These are phyloP conservation scores for Colletotrichum theobromicola DNA, from an alignment of 2,329 filamentous ascomycete species.

Conservation along the genomic window DNA sequence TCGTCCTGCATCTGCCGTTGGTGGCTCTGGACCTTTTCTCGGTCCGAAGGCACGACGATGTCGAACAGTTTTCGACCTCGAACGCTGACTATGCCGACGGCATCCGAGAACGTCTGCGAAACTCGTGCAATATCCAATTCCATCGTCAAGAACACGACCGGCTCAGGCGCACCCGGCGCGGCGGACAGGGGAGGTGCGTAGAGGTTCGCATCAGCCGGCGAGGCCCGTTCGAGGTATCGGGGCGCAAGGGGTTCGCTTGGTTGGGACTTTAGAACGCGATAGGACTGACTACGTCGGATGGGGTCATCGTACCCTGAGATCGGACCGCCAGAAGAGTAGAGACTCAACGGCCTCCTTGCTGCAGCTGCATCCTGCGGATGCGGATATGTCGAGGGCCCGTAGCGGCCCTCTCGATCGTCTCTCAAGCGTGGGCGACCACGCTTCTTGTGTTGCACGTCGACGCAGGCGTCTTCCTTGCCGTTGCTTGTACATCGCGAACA, in stretches of 20 bases:
- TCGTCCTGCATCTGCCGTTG: slow-evolving; percentile 62
- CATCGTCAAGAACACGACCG: slow-evolving; percentile 62
- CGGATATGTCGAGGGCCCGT: slow-evolving; percentile 55
- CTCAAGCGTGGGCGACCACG: slow-evolving; percentile 78
- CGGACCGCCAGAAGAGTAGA: slow-evolving; percentile 52
- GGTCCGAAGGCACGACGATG: slow-evolving; percentile 56
- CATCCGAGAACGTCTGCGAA: slow-evolving; percentile 60
- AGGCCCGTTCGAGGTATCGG: slow-evolving; percentile 56
- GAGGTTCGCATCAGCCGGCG: slow-evolving; percentile 53
- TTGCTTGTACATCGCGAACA: slow-evolving; percentile 80
- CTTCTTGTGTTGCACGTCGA: slow-evolving; percentile 88
- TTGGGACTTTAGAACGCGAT: slow-evolving; percentile 61
- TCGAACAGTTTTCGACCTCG: slow-evolving; percentile 58
- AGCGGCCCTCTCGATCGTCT: slow-evolving; percentile 70
- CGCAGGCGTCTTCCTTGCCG: slow-evolving; percentile 80
- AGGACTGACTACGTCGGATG: slow-evolving; percentile 51
- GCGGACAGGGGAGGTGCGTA: slow-evolving; percentile 50
- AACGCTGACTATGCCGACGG: slow-evolving; percentile 53
- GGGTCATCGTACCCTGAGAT: slow-evolving; percentile 52
- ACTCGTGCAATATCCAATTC: slow-evolving; percentile 63
- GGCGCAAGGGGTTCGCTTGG: slow-evolving; percentile 51
- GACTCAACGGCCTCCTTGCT: slow-evolving; percentile 48
- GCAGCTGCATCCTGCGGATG: slow-evolving; percentile 49
- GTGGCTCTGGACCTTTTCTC: slow-evolving; percentile 55
- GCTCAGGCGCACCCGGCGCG: slow-evolving; percentile 49